Evolutionary conservation across 495 filamentous ascomycete species (phyloP).

Genomic region (Coniosporium apollinis): DNA sequence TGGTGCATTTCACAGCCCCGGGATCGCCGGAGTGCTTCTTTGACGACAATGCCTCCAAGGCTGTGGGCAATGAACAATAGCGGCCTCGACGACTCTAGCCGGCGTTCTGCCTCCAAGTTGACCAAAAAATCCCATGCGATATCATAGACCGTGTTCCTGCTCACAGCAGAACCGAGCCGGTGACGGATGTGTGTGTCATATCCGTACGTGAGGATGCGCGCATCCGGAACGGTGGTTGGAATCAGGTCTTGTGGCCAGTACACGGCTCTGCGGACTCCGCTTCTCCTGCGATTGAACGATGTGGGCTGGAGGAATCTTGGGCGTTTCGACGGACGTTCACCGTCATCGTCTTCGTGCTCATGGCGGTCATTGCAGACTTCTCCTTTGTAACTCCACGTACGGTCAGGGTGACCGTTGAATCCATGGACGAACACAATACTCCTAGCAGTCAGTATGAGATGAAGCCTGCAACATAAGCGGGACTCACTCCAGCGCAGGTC

Average conservation of each 20-base stretch:
- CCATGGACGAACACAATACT: conserved; percentile 21
- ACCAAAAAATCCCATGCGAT: conserved; percentile 24
- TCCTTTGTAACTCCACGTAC: conserved; percentile 18
- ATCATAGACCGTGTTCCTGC: conserved; percentile 22
- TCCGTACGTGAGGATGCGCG: conserved; percentile 25
- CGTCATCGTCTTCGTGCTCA: background rate
- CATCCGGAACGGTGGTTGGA: conserved; percentile 15
- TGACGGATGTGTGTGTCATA: conserved; percentile 26
- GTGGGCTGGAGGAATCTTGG: background rate
- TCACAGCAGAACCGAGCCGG: conserved; percentile 11
- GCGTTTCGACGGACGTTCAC: conserved; percentile 5
- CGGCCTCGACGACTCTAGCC: conserved; percentile 16
- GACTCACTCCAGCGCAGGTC: background rate
- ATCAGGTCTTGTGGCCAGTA: conserved; percentile 27
- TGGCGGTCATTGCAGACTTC: background rate
- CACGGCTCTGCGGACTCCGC: too few species aligned
- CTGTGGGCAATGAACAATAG: conserved; percentile 34
- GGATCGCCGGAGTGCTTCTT: conserved; percentile 23
- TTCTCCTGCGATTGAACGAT: background rate
- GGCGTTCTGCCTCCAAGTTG: conserved; percentile 19
- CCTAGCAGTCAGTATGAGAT: background rate
- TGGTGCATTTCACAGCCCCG: conserved; percentile 6
- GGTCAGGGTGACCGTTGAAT: conserved; percentile 22
- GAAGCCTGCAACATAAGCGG: background rate
- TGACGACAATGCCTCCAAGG: conserved; percentile 35